phyloP scores from a whole-genome alignment of 331 rosid species.

The Rosa hybrid region DNA sequence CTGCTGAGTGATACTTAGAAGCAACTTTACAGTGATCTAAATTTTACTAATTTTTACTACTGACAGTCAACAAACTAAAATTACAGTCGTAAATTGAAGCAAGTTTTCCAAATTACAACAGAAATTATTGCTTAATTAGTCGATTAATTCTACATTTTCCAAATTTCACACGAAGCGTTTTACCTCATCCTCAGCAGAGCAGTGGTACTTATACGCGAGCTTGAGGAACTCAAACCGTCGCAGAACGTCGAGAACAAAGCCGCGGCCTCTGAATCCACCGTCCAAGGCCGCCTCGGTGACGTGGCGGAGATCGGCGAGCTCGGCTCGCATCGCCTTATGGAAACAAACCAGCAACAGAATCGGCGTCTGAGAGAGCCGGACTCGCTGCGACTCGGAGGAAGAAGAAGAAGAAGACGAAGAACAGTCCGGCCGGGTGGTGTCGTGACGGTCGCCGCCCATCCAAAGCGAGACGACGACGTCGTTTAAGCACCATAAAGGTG shows the following conservation, averaged over 20 bases:
- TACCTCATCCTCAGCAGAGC: constrained; percentile 86
- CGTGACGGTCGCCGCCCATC: constrained; percentile 62
- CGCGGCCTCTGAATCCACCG: constrained; percentile 22
- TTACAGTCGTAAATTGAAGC: background rate
- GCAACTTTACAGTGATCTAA: background rate
- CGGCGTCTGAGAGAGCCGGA: constrained; percentile 57
- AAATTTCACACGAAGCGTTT: background rate
- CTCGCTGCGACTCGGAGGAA: constrained; percentile 18
- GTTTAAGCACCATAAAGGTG: constrained; percentile 56
- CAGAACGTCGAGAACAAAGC: constrained; percentile 44
- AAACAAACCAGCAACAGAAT: constrained; percentile 67
- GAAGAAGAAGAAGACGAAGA: constrained; percentile 9
- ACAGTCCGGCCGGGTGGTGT: constrained; percentile 7
- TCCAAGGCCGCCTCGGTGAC: constrained; percentile 38
- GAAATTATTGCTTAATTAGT: background rate
- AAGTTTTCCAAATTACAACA: too few species aligned
- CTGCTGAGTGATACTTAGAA: too few species aligned
- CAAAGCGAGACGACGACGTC: constrained; percentile 27
- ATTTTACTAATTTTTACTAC: background rate
- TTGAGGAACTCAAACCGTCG: constrained; percentile 69
- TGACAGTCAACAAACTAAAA: background rate
- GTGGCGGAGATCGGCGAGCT: constrained; percentile 55
- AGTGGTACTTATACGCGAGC: constrained; percentile 65
- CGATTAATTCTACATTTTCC: background rate
- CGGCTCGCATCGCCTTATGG: constrained; percentile 69